Base-by-base conservation (phyloP, 192 early-diverging fungal species). In the Pilobolus umbonatus region DNA sequence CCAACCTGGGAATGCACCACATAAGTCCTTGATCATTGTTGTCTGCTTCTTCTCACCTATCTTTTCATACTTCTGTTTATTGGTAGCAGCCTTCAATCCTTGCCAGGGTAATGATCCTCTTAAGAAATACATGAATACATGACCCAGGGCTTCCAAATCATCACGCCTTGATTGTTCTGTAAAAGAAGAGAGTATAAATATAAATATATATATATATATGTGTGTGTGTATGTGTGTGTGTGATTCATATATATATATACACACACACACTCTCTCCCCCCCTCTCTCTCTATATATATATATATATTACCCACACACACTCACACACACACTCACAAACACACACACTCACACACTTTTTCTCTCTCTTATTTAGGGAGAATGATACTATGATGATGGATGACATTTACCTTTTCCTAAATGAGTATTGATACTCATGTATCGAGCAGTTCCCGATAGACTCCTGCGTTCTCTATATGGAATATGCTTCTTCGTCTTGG, bases 381-480 rank as follows among this genome's bases (percentile, higher is more conserved):
- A n/a, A n/a, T n/a, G n/a, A n/a, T n/a, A n/a, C n/a, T n/a, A n/a
- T n/a, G n/a, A n/a, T n/a, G n/a, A n/a, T n/a, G n/a, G n/a, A n/a
- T 32, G 34, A n/a, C 21, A 69, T 66, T 52, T 63, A 87, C 86
- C 81, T 72, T 88, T 62, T 52, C 91, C 91, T 46, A 84, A 76
- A 69, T 93, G 91, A 30, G 89, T 91, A 67, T 91, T 87, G 59
- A 93, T 85, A 56, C 81, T 83, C 73, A 89, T 87, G 67, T 93
- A 93, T 14, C 91, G 77, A 10, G 91, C 91, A 17, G 91, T 93
- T 3, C 91, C 91, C 43, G 75, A 69, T 45, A 76, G 65, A 46
- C 71, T 65, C 57, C 65, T 74, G 31, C 66, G 51, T 35, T 88
- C 87, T 14, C 80, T 57, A 63, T 84, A 88, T 3, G 87, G 86